Base-by-base conservation (phyloP, 495 filamentous ascomycete species). In the Trichoderma virens region DNA sequence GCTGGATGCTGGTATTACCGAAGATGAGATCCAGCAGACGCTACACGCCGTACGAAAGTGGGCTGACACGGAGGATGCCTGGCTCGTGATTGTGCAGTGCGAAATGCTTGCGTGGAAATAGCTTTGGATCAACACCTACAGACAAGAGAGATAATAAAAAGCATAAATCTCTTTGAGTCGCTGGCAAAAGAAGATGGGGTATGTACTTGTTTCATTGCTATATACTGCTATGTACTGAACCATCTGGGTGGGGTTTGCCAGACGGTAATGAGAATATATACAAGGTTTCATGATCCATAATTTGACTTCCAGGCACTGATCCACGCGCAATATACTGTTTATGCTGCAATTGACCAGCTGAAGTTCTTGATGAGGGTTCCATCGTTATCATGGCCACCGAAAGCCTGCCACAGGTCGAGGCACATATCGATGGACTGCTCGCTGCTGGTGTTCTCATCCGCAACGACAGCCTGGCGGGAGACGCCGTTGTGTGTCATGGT, bases 51-150 rank as follows among this genome's bases (percentile, higher is more conserved):
- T 74, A 35, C 23, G 64, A 51, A 64, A 65, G 51, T 75, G 76
- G 76, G 70, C 69, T 16, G 72, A 72, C 59, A 72, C 65, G 32
- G 73, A 77, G 54, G 75, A 74, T 68, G 76, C 75, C 18, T 78
- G 74, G 75, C 74, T 66, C 64, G 74, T 64, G 3, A 66, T 68
- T 51, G 23, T 76, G 65, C 70, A 76, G 71, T 70, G 69, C 45
- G 76, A 78, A 64, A 70, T 76, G 67, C 67, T 77, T 23, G 76
- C 70, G 20, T 77, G 75, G 75, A 79, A 79, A 67, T 78, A 63
- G 28, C 3, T 2, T 56, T 28, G 7, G 25, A 30, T 9, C 18
- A 16, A 25, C 6, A 14, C 1, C 4, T 2, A 35, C 6, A 18
- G 11, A 45, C 41, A 45, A 45, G 41, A 14, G 18, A 13, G 13